Conservation (phyloP, 441 rosid species). For the Raphanus hybrid region DNA sequence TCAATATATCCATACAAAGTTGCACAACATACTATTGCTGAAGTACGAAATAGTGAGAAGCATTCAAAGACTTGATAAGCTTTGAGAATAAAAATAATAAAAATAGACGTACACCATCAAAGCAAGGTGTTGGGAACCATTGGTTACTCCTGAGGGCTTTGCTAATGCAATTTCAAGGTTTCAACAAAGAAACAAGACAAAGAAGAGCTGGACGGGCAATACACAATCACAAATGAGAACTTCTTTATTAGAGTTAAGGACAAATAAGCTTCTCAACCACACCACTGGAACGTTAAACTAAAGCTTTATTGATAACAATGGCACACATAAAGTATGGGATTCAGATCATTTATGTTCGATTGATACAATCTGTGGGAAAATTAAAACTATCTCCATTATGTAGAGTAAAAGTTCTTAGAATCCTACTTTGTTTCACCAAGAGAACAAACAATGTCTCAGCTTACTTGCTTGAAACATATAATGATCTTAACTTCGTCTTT, state of each 20-base stretch:
- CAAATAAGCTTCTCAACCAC: neutral
- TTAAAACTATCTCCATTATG: neutral
- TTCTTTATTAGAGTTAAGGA: neutral
- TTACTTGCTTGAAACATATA: neutral
- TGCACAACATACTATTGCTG: neutral
- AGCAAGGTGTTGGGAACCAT: neutral
- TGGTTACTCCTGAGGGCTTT: neutral
- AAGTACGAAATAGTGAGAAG: neutral
- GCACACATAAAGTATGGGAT: neutral
- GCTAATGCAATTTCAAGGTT: neutral
- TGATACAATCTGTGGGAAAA: neutral
- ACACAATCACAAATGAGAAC: neutral
- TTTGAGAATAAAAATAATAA: too few species aligned
- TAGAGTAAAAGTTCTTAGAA: neutral
- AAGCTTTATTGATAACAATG: neutral
- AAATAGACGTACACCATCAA: neutral
- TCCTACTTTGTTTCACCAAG: neutral
- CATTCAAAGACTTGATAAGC: neutral
- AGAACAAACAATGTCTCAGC: neutral
- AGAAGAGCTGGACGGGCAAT: neutral
- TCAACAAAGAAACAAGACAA: neutral
- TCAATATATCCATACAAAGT: neutral
- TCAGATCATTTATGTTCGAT: neutral
- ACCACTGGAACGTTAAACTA: neutral
- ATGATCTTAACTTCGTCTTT: neutral